Evolutionary conservation across 1,284 basidiomycete species (phyloP).

Genomic region (Uromyces viciae-fabae): DNA sequence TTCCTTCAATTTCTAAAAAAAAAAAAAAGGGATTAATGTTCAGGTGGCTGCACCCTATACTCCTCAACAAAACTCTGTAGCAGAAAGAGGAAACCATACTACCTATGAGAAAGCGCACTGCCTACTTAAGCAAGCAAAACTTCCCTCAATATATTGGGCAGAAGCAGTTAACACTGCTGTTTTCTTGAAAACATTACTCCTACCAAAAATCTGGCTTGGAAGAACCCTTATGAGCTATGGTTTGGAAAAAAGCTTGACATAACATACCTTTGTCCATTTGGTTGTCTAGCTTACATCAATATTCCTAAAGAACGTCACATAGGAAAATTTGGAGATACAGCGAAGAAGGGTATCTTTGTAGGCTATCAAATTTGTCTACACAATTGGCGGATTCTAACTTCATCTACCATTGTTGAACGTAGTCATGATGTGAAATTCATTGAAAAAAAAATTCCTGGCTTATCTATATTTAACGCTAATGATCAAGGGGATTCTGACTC

Average conservation of each 20-base stretch:
- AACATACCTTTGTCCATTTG: not conserved
- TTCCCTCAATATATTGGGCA: not conserved
- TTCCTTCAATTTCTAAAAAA: not conserved
- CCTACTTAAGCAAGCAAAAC: not conserved
- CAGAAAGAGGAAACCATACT: not conserved
- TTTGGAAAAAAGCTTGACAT: not conserved
- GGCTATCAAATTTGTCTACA: conserved; percentile 14
- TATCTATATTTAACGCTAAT: not conserved
- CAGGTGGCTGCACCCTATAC: not conserved
- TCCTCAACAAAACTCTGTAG: conserved; percentile 1
- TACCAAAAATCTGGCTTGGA: not conserved
- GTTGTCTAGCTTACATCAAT: not conserved
- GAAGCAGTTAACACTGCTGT: conserved; percentile 16
- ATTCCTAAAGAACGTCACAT: not conserved
- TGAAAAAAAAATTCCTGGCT: not conserved
- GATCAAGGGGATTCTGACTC: too few species aligned
- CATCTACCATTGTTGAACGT: not conserved
- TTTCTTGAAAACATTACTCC: conserved; percentile 14
- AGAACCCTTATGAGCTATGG: not conserved
- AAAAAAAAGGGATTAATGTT: not conserved
- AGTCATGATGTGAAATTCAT: conserved; percentile 17
- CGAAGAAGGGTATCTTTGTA: not conserved
- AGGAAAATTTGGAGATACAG: conserved; percentile 1
- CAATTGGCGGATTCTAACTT: conserved; percentile 15
- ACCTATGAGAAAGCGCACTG: not conserved